Conservation (phyloP, 768 basidiomycete genomes). For the Crepidotus variabilis region DNA sequence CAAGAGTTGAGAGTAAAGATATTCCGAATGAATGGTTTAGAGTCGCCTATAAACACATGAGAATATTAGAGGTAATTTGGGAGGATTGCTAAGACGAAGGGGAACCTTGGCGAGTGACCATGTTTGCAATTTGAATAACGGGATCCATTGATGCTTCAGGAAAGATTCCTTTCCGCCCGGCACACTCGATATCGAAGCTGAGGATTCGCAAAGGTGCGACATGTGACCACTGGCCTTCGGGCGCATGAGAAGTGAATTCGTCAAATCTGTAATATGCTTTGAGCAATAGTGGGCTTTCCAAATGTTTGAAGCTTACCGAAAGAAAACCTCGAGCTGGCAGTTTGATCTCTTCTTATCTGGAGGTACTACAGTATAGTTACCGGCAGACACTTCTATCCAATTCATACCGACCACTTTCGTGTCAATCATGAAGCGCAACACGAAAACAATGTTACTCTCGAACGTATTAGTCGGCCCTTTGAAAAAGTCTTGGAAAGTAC, state of each 20-base stretch:
- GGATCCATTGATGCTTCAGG: conserved; percentile 89
- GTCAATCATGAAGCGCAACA: conserved; percentile 97
- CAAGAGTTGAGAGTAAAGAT: conserved; percentile 95
- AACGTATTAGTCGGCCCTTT: conserved; percentile 60
- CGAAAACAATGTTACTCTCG: conserved; percentile 93
- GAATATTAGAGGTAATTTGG: background rate
- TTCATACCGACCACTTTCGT: conserved; percentile 98
- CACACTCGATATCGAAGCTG: conserved; percentile 99
- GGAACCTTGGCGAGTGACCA: conserved; percentile 97
- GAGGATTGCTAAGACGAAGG: background rate
- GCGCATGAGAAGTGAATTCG: conserved; percentile 82
- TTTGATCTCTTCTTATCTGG: conserved; percentile 61
- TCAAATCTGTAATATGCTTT: conserved; percentile 55
- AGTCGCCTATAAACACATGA: conserved; percentile 60
- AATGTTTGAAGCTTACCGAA: conserved; percentile 47
- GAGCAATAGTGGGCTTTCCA: background rate
- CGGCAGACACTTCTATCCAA: conserved; percentile 92
- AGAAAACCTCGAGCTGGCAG: conserved; percentile 85
- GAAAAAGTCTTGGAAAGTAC: conserved; percentile 61
- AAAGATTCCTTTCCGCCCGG: conserved; percentile 95
- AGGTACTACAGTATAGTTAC: conserved; percentile 67
- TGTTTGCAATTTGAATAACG: conserved; percentile 98
- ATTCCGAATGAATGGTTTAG: conserved; percentile 92
- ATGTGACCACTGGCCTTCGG: conserved; percentile 89
- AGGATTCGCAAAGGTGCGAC: conserved; percentile 92